A percentile compares a stretch with the other conserved stretches of the same genome.
These are phyloP conservation scores for Marasmius oreades DNA, from an alignment of 1,284 basidiomycete species.

Conservation along the genomic window DNA sequence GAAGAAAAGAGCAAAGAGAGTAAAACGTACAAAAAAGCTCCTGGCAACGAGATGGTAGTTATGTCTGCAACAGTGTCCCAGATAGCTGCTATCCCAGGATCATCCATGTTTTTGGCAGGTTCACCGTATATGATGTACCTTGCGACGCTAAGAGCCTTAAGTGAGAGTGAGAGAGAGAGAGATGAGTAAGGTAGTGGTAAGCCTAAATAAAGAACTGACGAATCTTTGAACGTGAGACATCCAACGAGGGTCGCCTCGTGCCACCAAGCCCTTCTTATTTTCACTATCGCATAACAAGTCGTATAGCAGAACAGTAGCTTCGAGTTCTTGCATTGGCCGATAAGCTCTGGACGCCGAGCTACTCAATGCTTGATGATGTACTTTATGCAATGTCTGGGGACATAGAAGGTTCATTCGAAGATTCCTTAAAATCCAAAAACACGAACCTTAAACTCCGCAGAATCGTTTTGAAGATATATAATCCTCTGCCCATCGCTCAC, in stretches of 20 bases:
- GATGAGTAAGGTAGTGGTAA: too few species aligned
- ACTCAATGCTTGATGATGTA: neutral
- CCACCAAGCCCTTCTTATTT: neutral
- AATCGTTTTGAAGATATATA: neutral
- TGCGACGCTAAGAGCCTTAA: neutral
- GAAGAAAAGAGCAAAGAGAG: neutral
- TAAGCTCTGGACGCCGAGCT: neutral
- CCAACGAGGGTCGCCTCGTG: neutral
- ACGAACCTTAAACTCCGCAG: constrained; percentile 2
- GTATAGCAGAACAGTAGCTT: neutral
- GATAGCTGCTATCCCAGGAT: neutral
- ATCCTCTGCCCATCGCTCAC: neutral
- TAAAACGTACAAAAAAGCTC: neutral
- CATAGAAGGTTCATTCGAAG: neutral
- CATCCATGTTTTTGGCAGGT: neutral
- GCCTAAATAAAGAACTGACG: neutral
- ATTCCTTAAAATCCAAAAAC: neutral
- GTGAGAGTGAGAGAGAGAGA: too few species aligned
- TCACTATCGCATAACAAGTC: neutral
- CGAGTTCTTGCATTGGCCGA: constrained; percentile 1
- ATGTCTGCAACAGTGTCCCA: neutral
- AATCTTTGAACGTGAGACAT: neutral
- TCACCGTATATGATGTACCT: neutral
- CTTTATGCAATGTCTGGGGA: neutral
- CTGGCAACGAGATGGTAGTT: neutral